These are phyloP conservation scores for Albifimbria verrucaria DNA, from an alignment of 2,329 filamentous ascomycete species.

Conservation along the genomic window DNA sequence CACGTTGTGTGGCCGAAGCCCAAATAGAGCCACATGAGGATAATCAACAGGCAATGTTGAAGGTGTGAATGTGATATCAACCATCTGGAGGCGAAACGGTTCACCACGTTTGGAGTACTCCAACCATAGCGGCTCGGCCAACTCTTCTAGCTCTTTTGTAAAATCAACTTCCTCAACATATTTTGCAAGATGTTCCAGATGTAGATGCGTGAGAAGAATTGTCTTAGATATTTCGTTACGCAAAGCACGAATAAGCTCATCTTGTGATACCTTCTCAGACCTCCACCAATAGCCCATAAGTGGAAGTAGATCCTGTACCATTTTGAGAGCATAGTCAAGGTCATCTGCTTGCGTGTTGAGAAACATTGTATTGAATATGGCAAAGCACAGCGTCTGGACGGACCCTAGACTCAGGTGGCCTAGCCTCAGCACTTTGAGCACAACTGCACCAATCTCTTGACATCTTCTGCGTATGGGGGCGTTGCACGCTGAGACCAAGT, in stretches of 20 bases:
- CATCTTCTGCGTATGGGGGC: conserved; percentile 60
- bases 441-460: conserved; percentile 50
- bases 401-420: conserved; percentile 56
- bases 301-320: conserved; percentile 62
- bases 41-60: conserved; percentile 39
- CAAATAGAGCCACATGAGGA: conserved; percentile 49
- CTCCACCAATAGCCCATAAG: conserved; percentile 76
- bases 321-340: conserved; percentile 55
- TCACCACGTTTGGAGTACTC: conserved; percentile 75
- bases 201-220: conserved; percentile 63
- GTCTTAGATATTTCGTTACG: conserved; percentile 76
- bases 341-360: conserved; percentile 66
- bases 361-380: conserved; percentile 70
- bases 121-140: conserved; percentile 67
- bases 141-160: conserved; percentile 53
- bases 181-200: conserved; percentile 55
- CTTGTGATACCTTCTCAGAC: conserved; percentile 60
- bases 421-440: conserved; percentile 60
- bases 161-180: conserved; percentile 37
- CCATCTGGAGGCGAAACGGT: conserved; percentile 71
- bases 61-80: conserved; percentile 64
- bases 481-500: conserved; percentile 62
- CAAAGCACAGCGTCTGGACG: conserved; percentile 71
- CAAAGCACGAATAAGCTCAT: conserved; percentile 58
- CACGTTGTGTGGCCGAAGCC: conserved; percentile 48